Evolutionary conservation across 176 grass and related monocot genomes (phyloP).

Genomic region (Aegilops umbellulata): DNA sequence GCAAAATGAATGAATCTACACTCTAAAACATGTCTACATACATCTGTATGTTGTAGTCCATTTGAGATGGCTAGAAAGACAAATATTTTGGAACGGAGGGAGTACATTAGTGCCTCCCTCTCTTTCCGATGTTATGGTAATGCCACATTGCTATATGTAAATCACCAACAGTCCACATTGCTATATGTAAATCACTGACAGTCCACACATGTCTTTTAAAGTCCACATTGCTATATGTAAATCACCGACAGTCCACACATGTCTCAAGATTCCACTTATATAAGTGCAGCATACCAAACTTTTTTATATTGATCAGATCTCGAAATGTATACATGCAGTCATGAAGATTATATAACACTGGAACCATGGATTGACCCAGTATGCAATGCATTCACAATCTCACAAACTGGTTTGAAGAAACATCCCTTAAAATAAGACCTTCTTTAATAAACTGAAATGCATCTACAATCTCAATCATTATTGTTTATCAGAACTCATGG

Average conservation of each 20-base stretch:
- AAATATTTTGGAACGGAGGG: too few relatives aligned
- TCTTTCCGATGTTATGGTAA: neutral
- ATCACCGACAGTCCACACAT: neutral
- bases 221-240: neutral
- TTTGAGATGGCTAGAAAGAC: too few relatives aligned
- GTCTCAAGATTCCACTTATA: neutral
- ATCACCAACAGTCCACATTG: neutral
- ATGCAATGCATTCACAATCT: neutral
- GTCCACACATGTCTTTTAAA: neutral
- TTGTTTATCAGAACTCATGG: neutral
- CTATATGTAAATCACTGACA: neutral
- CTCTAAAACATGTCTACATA: too few relatives aligned
- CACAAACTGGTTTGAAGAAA: neutral
- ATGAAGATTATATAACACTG: conserved; percentile 11
- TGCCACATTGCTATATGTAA: neutral
- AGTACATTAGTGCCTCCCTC: neutral
- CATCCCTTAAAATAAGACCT: neutral
- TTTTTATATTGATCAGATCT: neutral
- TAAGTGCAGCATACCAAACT: conserved; percentile 12
- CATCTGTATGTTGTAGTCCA: too few relatives aligned
- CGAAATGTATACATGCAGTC: neutral
- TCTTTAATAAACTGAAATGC: neutral
- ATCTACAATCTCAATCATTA: neutral
- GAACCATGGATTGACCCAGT: neutral
- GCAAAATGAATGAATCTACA: too few relatives aligned